These are phyloP conservation scores for Chlamydomonas asymmetrica DNA, from an alignment of 139 green algal genomes.

Conservation along the genomic window DNA sequence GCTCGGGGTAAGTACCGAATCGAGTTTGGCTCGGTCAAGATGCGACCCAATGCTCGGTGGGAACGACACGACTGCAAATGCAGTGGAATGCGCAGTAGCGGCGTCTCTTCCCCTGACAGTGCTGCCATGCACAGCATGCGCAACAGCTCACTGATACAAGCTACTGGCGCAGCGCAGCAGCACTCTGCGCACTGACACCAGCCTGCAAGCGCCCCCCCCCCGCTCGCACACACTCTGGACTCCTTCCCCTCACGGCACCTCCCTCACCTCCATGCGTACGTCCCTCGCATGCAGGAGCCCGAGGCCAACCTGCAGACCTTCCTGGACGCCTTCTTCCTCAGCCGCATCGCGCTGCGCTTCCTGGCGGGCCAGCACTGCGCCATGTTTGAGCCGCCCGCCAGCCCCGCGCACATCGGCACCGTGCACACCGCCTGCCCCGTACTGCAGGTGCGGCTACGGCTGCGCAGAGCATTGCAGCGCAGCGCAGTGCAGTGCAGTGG, in stretches of 20 bases:
- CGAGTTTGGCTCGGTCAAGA: not conserved
- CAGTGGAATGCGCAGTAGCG: too few relatives aligned
- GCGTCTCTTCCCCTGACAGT: not conserved
- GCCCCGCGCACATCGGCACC: constrained; percentile 77
- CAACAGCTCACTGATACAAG: not conserved
- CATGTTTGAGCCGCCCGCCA: constrained; percentile 78
- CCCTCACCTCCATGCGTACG: too few relatives aligned
- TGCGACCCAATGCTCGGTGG: too few relatives aligned
- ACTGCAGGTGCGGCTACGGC: constrained; percentile 29
- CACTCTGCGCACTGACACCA: too few relatives aligned
- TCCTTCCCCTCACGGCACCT: too few relatives aligned
- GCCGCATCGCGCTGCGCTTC: constrained; percentile 95
- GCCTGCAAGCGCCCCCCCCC: too few relatives aligned
- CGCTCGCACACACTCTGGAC: too few relatives aligned
- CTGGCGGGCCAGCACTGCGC: constrained; percentile 92
- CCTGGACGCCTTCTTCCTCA: constrained; percentile 95
- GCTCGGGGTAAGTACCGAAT: not conserved
- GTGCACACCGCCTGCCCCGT: constrained; percentile 85
- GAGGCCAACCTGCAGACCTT: constrained; percentile 84
- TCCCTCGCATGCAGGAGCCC: constrained; percentile 7
- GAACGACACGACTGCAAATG: too few relatives aligned
- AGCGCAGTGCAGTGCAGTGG: too few relatives aligned
- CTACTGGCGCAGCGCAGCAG: too few relatives aligned
- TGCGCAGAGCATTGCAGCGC: constrained; percentile 34
- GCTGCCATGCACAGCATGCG: not conserved